phyloP scores from a whole-genome alignment of 2,329 filamentous ascomycete species.

The Sporothrix luriei region DNA sequence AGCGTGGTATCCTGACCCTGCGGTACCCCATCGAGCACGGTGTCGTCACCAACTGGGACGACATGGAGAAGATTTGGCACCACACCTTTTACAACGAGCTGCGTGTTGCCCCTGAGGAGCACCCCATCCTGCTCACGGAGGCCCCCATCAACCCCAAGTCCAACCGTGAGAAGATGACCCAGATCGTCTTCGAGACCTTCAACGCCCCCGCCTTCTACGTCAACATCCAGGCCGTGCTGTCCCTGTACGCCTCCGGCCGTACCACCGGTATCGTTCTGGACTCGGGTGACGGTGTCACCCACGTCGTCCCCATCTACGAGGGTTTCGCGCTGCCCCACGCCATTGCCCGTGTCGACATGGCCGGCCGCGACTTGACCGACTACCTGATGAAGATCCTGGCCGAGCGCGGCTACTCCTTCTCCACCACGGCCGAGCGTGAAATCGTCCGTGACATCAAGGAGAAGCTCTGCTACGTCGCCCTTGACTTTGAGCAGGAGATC shows the following conservation, averaged over 20 bases:
- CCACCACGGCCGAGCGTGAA: conserved; percentile 99
- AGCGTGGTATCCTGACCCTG: conserved; percentile 99
- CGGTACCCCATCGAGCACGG: conserved; percentile 99
- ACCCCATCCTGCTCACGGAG: conserved; percentile 98
- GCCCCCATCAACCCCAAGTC: conserved; percentile 99
- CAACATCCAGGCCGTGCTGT: conserved; percentile 99
- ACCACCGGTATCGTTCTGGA: conserved; percentile 99
- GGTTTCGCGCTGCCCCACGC: conserved; percentile 99
- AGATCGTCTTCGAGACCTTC: conserved; percentile 99
- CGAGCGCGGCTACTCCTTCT: conserved; percentile 99
- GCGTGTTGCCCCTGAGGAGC: conserved; percentile 99
- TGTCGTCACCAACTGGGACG: conserved; percentile 99
- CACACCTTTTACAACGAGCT: conserved; percentile 99
- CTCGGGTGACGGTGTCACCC: conserved; percentile 99
- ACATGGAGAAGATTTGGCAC: conserved; percentile 99
- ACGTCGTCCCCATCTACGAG: conserved; percentile 99
- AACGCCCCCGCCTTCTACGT: conserved; percentile 99
- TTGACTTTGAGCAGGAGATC: conserved; percentile 99
- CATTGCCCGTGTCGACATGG: conserved; percentile 99
- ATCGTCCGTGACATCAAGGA: conserved; percentile 99
- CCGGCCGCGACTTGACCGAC: conserved; percentile 98
- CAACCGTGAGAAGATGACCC: conserved; percentile 99
- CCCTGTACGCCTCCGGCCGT: conserved; percentile 99
- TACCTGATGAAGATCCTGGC: conserved; percentile 99
- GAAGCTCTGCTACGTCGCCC: conserved; percentile 99